Conservation (phyloP, 2,329 filamentous ascomycete species). For the Botrytis aclada region DNA sequence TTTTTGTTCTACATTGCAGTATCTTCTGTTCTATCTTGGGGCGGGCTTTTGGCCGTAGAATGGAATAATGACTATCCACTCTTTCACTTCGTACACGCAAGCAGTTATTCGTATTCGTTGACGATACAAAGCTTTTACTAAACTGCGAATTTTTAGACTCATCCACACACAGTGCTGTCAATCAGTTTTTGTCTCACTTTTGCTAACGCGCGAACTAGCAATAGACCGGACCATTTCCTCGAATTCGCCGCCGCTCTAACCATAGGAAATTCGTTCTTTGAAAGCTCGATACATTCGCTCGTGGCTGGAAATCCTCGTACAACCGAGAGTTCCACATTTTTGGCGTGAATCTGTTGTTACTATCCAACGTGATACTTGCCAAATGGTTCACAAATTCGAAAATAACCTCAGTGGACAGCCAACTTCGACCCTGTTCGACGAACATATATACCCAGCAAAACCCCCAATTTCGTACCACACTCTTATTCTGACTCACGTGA, state of each 20-base stretch:
- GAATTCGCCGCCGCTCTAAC: neutral
- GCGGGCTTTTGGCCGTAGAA: neutral
- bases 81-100: neutral
- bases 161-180: neutral
- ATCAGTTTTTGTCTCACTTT: constrained; percentile 2
- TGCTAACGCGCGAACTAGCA: neutral
- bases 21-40: no score
- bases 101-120: neutral
- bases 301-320: neutral
- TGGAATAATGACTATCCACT: neutral
- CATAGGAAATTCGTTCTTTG: neutral
- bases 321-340: neutral
- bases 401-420: neutral
- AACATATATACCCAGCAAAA: neutral
- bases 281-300: neutral
- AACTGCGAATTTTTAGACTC: neutral
- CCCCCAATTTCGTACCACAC: neutral
- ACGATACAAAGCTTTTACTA: neutral
- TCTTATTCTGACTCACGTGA: neutral
- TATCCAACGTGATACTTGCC: neutral
- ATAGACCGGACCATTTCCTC: neutral
- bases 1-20: neutral
- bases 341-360: neutral
- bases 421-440: neutral
- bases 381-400: neutral